Conservation (phyloP, 805 yeast species). For the Starmerella gropengiesseri region DNA sequence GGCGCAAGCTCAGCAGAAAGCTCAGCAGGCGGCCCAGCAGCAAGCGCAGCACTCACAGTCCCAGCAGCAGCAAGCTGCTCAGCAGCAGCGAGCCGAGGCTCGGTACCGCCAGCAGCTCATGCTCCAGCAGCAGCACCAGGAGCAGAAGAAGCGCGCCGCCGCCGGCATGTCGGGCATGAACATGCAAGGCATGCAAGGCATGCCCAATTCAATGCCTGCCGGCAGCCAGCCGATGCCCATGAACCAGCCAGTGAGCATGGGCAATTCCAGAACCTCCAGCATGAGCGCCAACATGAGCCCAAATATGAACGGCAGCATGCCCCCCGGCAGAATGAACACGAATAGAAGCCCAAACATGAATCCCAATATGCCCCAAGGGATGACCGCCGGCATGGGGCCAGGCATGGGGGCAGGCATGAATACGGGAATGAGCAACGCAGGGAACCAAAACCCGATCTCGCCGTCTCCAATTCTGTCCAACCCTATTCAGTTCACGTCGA, state of each 20-base stretch:
- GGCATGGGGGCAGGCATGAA: neutral
- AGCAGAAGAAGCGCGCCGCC: slow-evolving; percentile 5
- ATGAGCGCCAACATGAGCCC: neutral
- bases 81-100: slow-evolving; percentile 10
- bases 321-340: neutral
- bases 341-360: neutral
- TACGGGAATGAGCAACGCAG: neutral
- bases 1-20: slow-evolving; percentile 22
- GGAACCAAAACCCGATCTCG: too few relatives aligned
- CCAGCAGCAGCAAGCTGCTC: slow-evolving; percentile 3
- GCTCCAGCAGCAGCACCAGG: slow-evolving; percentile 14
- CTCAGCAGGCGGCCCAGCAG: slow-evolving; percentile 16
- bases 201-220: neutral
- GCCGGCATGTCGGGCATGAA: slow-evolving; percentile 2
- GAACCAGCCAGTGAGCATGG: neutral
- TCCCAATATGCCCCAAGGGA: neutral
- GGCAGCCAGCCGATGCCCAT: neutral
- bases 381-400: neutral
- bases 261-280: neutral
- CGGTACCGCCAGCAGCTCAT: slow-evolving; percentile 15
- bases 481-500: neutral
- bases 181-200: neutral
- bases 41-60: slow-evolving; percentile 6
- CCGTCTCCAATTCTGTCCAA: too few relatives aligned
- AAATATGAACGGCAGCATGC: neutral